These are phyloP conservation scores for Sclerotinia glacialis DNA, from an alignment of 2,329 filamentous ascomycete species.

Conservation along the genomic window DNA sequence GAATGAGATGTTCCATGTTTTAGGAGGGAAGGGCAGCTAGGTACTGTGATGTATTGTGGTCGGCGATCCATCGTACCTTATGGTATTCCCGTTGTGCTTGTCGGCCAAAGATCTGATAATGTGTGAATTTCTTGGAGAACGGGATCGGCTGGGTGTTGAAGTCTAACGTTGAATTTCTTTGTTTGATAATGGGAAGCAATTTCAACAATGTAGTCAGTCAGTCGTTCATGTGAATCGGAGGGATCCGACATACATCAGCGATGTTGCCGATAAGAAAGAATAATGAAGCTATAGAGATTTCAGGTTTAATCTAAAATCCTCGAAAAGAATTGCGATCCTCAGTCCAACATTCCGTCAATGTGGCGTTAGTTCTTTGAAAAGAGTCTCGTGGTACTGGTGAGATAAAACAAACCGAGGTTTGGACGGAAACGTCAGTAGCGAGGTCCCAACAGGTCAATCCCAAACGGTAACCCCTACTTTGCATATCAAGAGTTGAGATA, in stretches of 20 bases:
- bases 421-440: background rate
- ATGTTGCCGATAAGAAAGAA: background rate
- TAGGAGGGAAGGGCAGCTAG: conserved; percentile 6
- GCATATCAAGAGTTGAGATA: background rate
- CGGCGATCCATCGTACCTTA: conserved; percentile 13
- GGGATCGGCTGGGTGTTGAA: background rate
- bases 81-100: background rate
- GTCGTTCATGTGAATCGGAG: background rate
- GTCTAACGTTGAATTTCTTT: background rate
- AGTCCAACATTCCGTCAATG: background rate
- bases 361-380: background rate
- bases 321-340: background rate
- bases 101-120: background rate
- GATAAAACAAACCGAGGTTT: background rate
- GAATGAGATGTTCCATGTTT: conserved; percentile 11
- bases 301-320: background rate
- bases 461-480: background rate
- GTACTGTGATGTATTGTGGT: conserved; percentile 10
- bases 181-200: background rate
- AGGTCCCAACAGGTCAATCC: background rate
- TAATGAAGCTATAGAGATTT: background rate
- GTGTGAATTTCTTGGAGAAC: background rate
- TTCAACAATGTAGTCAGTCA: background rate
- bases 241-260: background rate
- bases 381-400: background rate